Conservation (phyloP, 331 rosid genomes). For the Acacia concinna region DNA sequence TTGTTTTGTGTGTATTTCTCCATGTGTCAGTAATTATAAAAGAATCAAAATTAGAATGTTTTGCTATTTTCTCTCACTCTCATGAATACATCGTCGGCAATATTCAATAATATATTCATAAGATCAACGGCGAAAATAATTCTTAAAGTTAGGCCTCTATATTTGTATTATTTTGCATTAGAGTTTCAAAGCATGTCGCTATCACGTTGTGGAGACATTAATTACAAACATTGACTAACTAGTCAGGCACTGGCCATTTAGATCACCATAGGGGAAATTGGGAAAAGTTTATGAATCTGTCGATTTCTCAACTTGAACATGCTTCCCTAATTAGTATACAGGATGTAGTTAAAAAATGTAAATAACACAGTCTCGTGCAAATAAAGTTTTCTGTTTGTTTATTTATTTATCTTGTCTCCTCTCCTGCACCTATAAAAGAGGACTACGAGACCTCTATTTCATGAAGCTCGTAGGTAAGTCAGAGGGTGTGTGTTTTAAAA, state of each 20-base stretch:
- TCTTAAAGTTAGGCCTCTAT: background rate
- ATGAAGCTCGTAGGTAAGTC: background rate
- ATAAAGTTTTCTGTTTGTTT: background rate
- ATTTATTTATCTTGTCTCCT: background rate
- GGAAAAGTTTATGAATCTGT: background rate
- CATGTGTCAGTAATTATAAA: background rate
- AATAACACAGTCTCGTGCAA: background rate
- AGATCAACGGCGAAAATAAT: background rate
- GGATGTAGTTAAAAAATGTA: background rate
- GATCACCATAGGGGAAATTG: background rate
- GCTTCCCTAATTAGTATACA: background rate
- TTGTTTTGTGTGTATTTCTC: background rate
- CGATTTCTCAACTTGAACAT: background rate
- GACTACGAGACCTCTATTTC: background rate
- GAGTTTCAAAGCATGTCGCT: background rate
- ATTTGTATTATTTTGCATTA: background rate
- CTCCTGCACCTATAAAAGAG: background rate
- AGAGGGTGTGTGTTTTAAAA: background rate
- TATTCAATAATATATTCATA: background rate
- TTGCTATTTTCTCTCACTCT: background rate
- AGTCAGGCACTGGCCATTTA: background rate
- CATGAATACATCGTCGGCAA: background rate
- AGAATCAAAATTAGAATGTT: background rate
- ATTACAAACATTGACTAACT: background rate
- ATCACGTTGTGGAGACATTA: background rate